Conservation (phyloP, 2,329 filamentous ascomycete genomes). For the Fusarium sp. region DNA sequence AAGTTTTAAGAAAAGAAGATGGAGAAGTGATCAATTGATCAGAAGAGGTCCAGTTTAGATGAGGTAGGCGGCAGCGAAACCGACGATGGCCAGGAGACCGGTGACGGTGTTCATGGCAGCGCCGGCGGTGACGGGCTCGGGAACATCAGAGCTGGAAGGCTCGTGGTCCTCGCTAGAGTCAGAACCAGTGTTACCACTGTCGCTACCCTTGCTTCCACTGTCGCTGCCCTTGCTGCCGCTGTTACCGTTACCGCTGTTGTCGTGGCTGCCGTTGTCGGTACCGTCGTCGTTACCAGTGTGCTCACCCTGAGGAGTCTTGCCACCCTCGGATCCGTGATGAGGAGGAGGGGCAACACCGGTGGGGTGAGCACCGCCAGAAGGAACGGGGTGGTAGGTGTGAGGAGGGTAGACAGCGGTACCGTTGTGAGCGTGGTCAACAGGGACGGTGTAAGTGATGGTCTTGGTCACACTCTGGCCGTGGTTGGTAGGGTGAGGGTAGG, state of each 20-base stretch:
- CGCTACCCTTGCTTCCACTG: background rate
- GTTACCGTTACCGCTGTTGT: background rate
- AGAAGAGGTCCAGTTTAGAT: constrained; percentile 48
- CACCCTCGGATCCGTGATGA: constrained; percentile 29
- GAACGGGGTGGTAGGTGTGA: constrained; percentile 36
- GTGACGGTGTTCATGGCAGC: constrained; percentile 49
- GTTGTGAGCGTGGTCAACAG: constrained; percentile 32
- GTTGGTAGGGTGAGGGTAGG: constrained; percentile 43
- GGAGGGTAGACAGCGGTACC: constrained; percentile 34
- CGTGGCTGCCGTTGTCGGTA: constrained; percentile 3
- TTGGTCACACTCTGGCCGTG: constrained; percentile 39
- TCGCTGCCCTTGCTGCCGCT: constrained; percentile 1
- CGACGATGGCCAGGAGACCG: constrained; percentile 53
- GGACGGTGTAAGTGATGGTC: constrained; percentile 44
- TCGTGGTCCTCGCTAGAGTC: constrained; percentile 21
- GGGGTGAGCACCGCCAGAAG: constrained; percentile 31
- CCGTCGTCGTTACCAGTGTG: constrained; percentile 12
- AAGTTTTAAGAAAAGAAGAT: constrained; percentile 13
- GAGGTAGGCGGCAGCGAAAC: constrained; percentile 55
- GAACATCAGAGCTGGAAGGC: constrained; percentile 27
- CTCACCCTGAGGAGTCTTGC: constrained; percentile 31
- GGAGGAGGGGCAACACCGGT: constrained; percentile 26
- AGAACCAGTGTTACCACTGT: constrained; percentile 8
- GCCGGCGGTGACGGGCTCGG: constrained; percentile 42
- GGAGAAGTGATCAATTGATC: background rate